Evolutionary conservation across 805 yeast genomes (phyloP), one percentile per base, ranked within the genome.

Genomic region (Lipomyces chichibuensis): DNA sequence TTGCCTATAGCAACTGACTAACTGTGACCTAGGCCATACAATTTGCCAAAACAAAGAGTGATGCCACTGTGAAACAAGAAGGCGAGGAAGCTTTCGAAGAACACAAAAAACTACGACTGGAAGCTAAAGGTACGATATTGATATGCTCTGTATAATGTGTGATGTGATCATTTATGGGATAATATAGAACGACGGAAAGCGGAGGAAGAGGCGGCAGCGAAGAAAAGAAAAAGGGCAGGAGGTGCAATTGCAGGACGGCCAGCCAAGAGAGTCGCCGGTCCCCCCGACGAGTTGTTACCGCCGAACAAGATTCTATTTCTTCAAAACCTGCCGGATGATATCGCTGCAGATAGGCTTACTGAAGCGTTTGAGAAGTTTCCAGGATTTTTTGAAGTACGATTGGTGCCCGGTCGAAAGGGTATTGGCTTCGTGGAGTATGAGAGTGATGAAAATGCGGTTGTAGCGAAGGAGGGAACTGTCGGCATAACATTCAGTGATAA

Each of bases 381-480:
- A 0, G 97, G 97, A 0, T 88, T 89, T 69, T 77, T 84, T 13
- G 90, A 88, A 70, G 80, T 88, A 1, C 84, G 96, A 62, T 78
- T 87, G 49, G 92, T 94, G 33, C 81, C 84, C 1, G 84, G 87
- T 5, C 83, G 91, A 56, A 84, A 84, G 51, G 75, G 75, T 8
- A 84, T 94, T 57, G 96, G 95, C 11, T 89, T 94, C 77, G 83
- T 94, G 2, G 98, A 94, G 73, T 94, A 88, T 75, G 86, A 84
- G 29, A 79, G 80, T 4, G 88, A 86, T 27, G 74, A 77, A 1
- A 77, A 80, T 52, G 88, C 97, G 0, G 80, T 81, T 1, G 74
- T 70, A 2, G 84, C 79, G 2, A 79, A 78, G 67, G 74, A 76
- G 49, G 74, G 71, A 1, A 71, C 74, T 1, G 68, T 64, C 33